Evolutionary conservation across 495 filamentous ascomycete species (phyloP), one percentile per base, ranked within the genome.

Genomic region (Podospora pseudoanserina): DNA sequence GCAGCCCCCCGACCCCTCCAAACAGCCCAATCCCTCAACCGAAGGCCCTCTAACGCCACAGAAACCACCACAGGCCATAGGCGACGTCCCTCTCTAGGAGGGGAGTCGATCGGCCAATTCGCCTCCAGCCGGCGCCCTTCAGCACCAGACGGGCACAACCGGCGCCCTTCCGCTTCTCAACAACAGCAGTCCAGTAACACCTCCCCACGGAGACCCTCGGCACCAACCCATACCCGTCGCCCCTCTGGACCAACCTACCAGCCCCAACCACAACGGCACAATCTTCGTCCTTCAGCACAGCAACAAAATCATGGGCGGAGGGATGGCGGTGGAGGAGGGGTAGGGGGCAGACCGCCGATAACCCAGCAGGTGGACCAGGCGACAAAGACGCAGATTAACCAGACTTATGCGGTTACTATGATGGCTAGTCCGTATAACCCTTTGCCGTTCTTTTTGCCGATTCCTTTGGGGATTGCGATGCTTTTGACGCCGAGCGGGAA

Each of bases 321-420:
- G 30, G 2, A 23, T 23, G 27, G 27, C 32, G 23, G 27, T 28
- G 30, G 9, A 32, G 23, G 26, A 28, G 56, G 26, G 1, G 19
- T 23, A 20, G 56, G 56, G 20, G 56, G 56, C 34, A 28, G 34
- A 56, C 23, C 61, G 13, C 19, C 11, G 54, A 56, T 30, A 27
- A 28, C 20, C 2, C 23, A 53, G 44, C 58, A 55, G 49, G 26
- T 18, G 44, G 74, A 75, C 28, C 28, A 23, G 16, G 72, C 72
- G 0, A 72, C 73, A 49, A 77, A 73, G 68, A 67, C 63, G 28
- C 74, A 76, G 53, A 71, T 77, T 18, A 73, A 73, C 19, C 71
- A 73, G 54, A 75, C 71, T 1, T 62, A 70, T 1, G 68, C 72
- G 20, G 72, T 71, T 18, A 63, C 71, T 16, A 72, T 75, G 74